phyloP scores from a whole-genome alignment of 2,329 filamentous ascomycete genomes.

The Apiospora koreana region DNA sequence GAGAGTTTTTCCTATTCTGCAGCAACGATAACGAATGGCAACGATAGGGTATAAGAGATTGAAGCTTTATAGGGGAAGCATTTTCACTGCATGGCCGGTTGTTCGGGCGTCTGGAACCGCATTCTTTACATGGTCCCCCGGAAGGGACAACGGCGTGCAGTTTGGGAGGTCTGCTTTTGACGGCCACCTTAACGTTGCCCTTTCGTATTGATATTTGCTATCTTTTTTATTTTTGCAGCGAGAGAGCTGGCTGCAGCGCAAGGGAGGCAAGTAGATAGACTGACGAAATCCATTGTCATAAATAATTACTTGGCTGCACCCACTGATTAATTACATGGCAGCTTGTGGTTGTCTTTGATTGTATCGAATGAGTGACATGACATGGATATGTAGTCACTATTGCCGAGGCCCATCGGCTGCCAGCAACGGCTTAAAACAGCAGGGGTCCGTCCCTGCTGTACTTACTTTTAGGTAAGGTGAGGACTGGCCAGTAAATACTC shows the following conservation, averaged over 20 bases:
- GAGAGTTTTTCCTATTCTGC: background rate
- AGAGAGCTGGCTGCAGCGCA: background rate
- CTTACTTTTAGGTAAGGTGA: too few species aligned
- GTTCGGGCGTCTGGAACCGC: slow-evolving; percentile 15
- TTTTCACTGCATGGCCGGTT: slow-evolving; percentile 17
- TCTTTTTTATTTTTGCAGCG: background rate
- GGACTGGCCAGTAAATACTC: too few species aligned
- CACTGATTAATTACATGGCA: too few species aligned
- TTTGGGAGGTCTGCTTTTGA: background rate
- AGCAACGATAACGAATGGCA: background rate
- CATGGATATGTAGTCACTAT: background rate
- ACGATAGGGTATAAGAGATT: slow-evolving; percentile 4
- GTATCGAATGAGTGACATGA: too few species aligned
- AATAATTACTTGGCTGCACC: background rate
- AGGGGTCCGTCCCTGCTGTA: background rate
- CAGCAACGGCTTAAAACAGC: background rate
- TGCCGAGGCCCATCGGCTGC: slow-evolving; percentile 4
- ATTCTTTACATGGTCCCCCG: slow-evolving; percentile 4
- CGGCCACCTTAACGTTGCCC: background rate
- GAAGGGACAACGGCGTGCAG: slow-evolving; percentile 12
- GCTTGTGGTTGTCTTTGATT: too few species aligned
- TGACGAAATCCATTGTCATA: background rate
- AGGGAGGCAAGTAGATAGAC: background rate
- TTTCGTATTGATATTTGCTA: background rate
- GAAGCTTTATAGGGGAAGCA: slow-evolving; percentile 11